These are phyloP conservation scores for Boletellus deceptivus DNA, from an alignment of 1,284 basidiomycete genomes.

Conservation along the genomic window DNA sequence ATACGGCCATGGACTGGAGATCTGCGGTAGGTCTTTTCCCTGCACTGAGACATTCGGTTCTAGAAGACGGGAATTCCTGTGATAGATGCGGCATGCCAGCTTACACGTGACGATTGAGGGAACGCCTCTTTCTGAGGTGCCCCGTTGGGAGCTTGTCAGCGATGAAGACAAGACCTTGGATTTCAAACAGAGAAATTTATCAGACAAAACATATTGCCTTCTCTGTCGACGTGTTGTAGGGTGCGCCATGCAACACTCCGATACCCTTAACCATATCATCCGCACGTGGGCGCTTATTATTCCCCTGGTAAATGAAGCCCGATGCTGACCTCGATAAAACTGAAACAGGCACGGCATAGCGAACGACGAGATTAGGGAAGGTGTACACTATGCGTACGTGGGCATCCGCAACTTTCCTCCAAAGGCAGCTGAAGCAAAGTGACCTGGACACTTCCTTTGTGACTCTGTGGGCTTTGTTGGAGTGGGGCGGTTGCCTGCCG, in stretches of 20 bases:
- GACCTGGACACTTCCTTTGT: too few relatives aligned
- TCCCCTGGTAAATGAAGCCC: background rate
- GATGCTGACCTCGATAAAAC: background rate
- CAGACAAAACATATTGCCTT: background rate
- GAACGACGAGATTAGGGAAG: background rate
- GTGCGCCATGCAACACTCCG: fast-evolving
- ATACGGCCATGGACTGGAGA: conserved; percentile 1
- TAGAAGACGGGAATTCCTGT: background rate
- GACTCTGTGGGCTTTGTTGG: too few relatives aligned
- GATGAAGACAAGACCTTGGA: background rate
- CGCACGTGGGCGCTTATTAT: background rate
- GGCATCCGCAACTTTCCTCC: background rate
- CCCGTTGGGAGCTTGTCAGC: background rate
- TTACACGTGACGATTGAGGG: too few relatives aligned
- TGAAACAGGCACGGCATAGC: background rate
- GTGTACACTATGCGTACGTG: conserved; percentile 1
- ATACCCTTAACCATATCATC: background rate
- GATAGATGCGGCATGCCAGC: background rate
- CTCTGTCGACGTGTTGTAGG: conserved; percentile 4
- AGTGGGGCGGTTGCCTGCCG: too few relatives aligned
- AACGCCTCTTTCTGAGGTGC: background rate
- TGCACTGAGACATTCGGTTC: background rate
- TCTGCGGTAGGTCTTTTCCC: conserved; percentile 1
- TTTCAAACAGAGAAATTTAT: background rate
- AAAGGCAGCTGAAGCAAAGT: background rate